phyloP scores from a whole-genome alignment of 345 rosid genomes.

The Bruguiera sexangula region DNA sequence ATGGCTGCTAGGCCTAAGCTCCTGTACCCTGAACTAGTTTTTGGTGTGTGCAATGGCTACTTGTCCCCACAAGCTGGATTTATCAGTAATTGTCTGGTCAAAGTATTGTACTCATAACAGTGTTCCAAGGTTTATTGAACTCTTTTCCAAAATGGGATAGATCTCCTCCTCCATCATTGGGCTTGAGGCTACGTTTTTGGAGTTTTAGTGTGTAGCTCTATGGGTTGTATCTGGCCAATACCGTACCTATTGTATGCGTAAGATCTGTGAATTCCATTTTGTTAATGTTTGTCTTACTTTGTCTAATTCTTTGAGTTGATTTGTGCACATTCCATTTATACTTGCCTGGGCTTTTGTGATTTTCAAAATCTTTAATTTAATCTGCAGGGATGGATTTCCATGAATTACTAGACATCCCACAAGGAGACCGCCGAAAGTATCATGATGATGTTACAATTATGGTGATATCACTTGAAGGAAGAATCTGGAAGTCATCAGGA shows the following conservation, averaged over 20 bases:
- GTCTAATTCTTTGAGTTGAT: neutral
- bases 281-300: neutral
- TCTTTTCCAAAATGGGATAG: too few species aligned
- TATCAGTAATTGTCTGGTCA: neutral
- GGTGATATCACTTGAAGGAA: constrained; percentile 93
- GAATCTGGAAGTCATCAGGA: constrained; percentile 99
- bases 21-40: neutral
- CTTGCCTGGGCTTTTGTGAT: neutral
- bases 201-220: too few species aligned
- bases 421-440: constrained; percentile 94
- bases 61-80: neutral
- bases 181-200: too few species aligned
- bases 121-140: too few species aligned
- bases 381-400: constrained; percentile 83
- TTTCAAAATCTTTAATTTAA: neutral
- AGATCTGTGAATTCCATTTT: neutral
- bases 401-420: constrained; percentile 89
- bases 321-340: neutral
- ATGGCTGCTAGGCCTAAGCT: neutral
- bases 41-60: neutral
- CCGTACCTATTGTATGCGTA: neutral
- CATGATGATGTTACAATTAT: constrained; percentile 95
- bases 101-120: neutral
- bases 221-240: too few species aligned
- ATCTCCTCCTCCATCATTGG: too few species aligned